Evolutionary conservation across 352 stramenopile species (phyloP), one percentile per base, ranked within the genome.

Genomic region (Pythium utonaiense): DNA sequence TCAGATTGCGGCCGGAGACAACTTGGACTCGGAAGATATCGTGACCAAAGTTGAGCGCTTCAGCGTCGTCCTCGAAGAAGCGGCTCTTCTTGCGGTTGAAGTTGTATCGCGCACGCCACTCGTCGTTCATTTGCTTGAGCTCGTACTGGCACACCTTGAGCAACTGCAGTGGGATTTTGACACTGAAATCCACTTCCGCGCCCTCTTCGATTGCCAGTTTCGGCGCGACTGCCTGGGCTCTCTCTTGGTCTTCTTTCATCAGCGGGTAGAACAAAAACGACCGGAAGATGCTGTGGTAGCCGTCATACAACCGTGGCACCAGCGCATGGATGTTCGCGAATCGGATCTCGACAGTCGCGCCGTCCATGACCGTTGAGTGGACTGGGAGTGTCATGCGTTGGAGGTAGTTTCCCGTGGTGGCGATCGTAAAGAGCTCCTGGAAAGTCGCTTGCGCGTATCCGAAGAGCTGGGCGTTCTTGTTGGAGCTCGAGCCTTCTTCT

Each of bases 171-270:
- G 86, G 86, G 41, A 95, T 83, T 45, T 85, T 88, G 7, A 91
- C 81, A 45, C 81, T 95, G 22, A 81, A 88, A 19, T 88, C 83
- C 1, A 95, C 81, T 50, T 95, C 86, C 0, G 75, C 70, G 3
- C 78, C 80, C 58, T 95, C 83, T 68, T 95, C 86, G 17, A 90
- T 69, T n/a, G 75, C 83, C 17, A 92, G 53, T 47, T 89, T 92
- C 1, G 80, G 76, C 1, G 76, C 74, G 4, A 75, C 71, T 9
- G 58, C 68, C 48, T 83, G 75, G 28, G 76, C 67, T 6, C 75
- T 62, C 16, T 73, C 66, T 34, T 84, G 70, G 28, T 85, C 67
- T 45, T 88, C 71, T 16, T 64, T 69, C 68, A 79, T 77, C n/a
- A 86, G 60, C 44, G 78, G 78, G 17, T 80, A 79, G 53, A 92